Conservation (phyloP, 371 early-diverging fungal species). For the Encephalitozoon romaleae region DNA sequence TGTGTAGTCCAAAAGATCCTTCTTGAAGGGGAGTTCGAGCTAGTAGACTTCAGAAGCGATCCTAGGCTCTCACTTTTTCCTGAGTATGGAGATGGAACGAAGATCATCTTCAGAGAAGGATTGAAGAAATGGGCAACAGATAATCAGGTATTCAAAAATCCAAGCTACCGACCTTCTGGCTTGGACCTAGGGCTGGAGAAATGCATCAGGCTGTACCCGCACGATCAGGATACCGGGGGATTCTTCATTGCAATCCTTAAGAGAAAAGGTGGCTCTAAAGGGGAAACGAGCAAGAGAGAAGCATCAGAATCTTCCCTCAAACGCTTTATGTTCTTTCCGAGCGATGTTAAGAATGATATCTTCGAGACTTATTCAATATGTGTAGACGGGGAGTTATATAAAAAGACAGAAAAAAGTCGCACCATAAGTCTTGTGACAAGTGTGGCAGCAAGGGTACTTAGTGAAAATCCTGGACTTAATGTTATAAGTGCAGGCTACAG, state of each 20-base stretch:
- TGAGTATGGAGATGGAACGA: not conserved
- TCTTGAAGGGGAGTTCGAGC: conserved; percentile 32
- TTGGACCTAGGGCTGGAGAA: conserved; percentile 67
- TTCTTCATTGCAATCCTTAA: conserved; percentile 94
- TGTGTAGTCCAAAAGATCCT: conserved; percentile 52
- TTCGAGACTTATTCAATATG: not conserved
- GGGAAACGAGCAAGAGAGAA: not conserved
- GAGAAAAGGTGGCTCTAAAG: conserved; percentile 62
- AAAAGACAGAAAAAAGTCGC: not conserved
- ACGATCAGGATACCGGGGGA: conserved; percentile 90
- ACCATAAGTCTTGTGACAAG: not conserved
- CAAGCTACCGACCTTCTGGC: conserved; percentile 62
- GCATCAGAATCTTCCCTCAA: not conserved
- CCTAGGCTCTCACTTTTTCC: not conserved
- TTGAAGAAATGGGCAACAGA: conserved; percentile 60
- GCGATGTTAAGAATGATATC: not conserved
- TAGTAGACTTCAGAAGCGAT: conserved; percentile 29
- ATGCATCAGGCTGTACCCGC: conserved; percentile 84
- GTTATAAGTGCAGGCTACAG: conserved; percentile 32
- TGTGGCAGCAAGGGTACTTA: not conserved
- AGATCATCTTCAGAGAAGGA: conserved; percentile 67
- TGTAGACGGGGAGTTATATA: not conserved
- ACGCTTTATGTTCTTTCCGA: not conserved
- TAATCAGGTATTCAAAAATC: conserved; percentile 59
- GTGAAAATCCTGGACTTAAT: conserved; percentile 26